phyloP scores from a whole-genome alignment of 805 yeast species.

The Myxozyma vanderwaltii region DNA sequence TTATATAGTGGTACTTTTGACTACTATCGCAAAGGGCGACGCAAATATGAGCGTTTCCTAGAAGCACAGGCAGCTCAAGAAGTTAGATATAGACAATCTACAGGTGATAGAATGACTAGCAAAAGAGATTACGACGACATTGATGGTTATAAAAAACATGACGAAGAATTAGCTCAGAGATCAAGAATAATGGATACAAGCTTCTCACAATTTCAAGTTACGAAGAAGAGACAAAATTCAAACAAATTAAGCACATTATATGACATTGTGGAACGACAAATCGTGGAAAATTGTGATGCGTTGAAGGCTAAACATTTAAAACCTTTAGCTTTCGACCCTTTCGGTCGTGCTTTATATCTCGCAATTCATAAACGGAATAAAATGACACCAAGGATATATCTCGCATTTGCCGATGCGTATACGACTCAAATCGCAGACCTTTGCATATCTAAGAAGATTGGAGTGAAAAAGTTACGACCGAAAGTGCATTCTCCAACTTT shows the following conservation, averaged over 20 bases:
- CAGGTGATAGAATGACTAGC: too few relatives aligned
- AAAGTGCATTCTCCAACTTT: background rate
- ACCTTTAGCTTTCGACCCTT: background rate
- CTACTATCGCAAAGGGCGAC: too few relatives aligned
- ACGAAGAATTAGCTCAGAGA: background rate
- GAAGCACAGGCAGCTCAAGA: too few relatives aligned
- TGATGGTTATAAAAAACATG: too few relatives aligned
- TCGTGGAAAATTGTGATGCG: background rate
- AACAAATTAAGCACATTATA: background rate
- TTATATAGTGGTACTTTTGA: too few relatives aligned
- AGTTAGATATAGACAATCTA: too few relatives aligned
- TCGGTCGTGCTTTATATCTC: constrained; percentile 4
- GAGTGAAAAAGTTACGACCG: background rate
- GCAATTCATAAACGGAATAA: background rate
- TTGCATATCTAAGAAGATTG: background rate
- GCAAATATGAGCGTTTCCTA: too few relatives aligned
- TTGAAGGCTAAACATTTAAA: background rate
- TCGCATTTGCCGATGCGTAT: constrained; percentile 3
- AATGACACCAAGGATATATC: background rate
- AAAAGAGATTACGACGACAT: too few relatives aligned
- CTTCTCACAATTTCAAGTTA: background rate
- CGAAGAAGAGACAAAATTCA: background rate
- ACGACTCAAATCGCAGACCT: background rate
- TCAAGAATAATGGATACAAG: background rate
- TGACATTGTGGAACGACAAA: background rate